phyloP scores from a whole-genome alignment of 1,284 basidiomycete species.

The Ganoderma lingzhi region DNA sequence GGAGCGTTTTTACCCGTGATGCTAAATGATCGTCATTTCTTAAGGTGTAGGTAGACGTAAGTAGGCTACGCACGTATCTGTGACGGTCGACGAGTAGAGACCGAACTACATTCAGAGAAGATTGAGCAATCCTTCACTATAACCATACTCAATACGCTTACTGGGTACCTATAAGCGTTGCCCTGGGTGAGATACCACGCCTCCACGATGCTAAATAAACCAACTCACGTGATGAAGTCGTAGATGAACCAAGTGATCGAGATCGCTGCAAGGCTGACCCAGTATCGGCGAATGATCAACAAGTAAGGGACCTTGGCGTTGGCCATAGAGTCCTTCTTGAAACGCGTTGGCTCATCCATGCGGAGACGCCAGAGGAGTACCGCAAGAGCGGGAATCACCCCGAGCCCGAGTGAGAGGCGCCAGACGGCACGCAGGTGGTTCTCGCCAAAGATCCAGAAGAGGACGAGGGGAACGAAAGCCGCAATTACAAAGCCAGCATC shows the following conservation, averaged over 20 bases:
- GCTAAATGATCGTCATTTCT: slow-evolving; percentile 40
- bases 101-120: slow-evolving; percentile 62
- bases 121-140: slow-evolving; percentile 2
- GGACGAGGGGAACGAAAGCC: slow-evolving; percentile 85
- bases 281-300: slow-evolving; percentile 86
- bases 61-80: slow-evolving; percentile 58
- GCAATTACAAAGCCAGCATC: slow-evolving; percentile 89
- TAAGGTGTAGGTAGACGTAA: slow-evolving; percentile 8
- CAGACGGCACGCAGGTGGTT: slow-evolving; percentile 87
- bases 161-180: slow-evolving; percentile 58
- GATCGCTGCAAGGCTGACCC: slow-evolving; percentile 72
- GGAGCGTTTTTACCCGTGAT: slow-evolving; percentile 63
- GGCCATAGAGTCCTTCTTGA: slow-evolving; percentile 81
- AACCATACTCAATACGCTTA: slow-evolving; percentile 34
- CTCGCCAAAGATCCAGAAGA: slow-evolving; percentile 89
- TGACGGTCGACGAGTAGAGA: slow-evolving; percentile 85
- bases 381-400: slow-evolving; percentile 80
- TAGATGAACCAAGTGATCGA: slow-evolving; percentile 87
- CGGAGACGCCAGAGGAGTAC: slow-evolving; percentile 89
- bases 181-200: neutral
- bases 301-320: slow-evolving; percentile 77
- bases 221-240: slow-evolving; percentile 76
- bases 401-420: slow-evolving; percentile 91
- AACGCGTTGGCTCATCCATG: slow-evolving; percentile 84
- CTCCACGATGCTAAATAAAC: neutral